Conservation (phyloP, 495 filamentous ascomycete species). For the Ramalina peruviana region DNA sequence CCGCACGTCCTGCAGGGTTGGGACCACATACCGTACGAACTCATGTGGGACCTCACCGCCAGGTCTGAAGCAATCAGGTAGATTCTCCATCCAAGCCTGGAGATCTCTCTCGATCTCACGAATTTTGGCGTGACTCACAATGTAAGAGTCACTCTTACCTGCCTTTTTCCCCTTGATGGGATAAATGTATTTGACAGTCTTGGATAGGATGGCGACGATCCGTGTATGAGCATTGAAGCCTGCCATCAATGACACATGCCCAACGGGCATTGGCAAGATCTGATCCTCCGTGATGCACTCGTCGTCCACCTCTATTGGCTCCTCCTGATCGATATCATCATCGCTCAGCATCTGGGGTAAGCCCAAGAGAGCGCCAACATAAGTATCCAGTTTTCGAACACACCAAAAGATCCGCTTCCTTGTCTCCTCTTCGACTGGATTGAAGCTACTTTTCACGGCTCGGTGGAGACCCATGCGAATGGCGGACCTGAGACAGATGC, state of each 20-base stretch:
- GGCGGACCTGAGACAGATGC: conserved; percentile 74
- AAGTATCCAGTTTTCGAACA: conserved; percentile 85
- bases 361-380: conserved; percentile 78
- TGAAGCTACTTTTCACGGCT: conserved; percentile 56
- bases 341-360: conserved; percentile 72
- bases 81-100: conserved; percentile 64
- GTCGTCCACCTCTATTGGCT: conserved; percentile 76
- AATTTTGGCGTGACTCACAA: conserved; percentile 78
- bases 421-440: conserved; percentile 71
- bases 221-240: conserved; percentile 76
- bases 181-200: conserved; percentile 82
- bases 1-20: neutral
- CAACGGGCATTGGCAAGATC: conserved; percentile 63
- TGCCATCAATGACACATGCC: conserved; percentile 57
- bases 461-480: conserved; percentile 82
- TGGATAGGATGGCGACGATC: conserved; percentile 63
- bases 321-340: conserved; percentile 85
- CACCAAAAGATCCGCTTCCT: conserved; percentile 83
- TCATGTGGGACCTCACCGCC: conserved; percentile 58
- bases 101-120: conserved; percentile 83
- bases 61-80: conserved; percentile 62
- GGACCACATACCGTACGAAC: conserved; percentile 52
- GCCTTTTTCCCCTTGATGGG: conserved; percentile 59
- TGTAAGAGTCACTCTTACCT: conserved; percentile 51
- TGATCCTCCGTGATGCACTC: conserved; percentile 71